Evolutionary conservation across 2,329 filamentous ascomycete species (phyloP), one percentile per base, ranked within the genome.

Genomic region (Fusarium subglutinans): DNA sequence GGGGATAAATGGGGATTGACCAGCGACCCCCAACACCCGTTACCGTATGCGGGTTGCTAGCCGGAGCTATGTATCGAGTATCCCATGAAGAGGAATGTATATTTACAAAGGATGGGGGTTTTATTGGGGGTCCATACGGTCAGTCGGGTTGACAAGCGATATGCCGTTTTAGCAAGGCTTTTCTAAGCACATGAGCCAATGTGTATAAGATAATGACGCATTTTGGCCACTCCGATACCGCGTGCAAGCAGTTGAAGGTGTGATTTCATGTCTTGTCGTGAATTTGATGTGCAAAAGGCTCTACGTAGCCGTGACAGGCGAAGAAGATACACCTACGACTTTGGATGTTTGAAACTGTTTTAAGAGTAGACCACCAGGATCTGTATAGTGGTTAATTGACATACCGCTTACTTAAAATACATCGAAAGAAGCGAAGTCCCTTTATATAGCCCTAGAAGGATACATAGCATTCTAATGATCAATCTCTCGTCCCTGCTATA

Each of bases 271-370:
- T 3, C 11, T 22, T 28, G 22, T 22, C 1, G 13, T 28, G 20
- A 8, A 48, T 8, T 11, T 5, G 5, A 28, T 0, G 8, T 11
- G 1, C 9, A 11, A 8, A 7, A 20, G 7, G 0, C 6, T 10
- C 20, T 14, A n/a, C 5, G 15, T 37, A 6, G n/a, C 1, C 6
- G 30, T 3, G 1, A 37, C 5, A 14, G n/a, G 15, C 8, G 48
- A 20, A 24, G 8, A 18, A 5, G 3, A 37, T 15, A 3, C 3
- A 13, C 3, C 30, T 26, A 18, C 22, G 3, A 8, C 3, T 51
- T 24, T 20, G 10, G 11, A 35, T 33, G 3, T 20, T 51, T 37
- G 2, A 1, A 7, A 13, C 30, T 5, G 1, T 10, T 13, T 14
- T 2, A 13, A 18, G 3, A 20, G 26, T 15, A 18, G 10, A 40